A percentile compares a stretch with the other conserved stretches of the same genome.
Conservation (phyloP, 345 rosid genomes). For the Eucalyptus marginata region DNA sequence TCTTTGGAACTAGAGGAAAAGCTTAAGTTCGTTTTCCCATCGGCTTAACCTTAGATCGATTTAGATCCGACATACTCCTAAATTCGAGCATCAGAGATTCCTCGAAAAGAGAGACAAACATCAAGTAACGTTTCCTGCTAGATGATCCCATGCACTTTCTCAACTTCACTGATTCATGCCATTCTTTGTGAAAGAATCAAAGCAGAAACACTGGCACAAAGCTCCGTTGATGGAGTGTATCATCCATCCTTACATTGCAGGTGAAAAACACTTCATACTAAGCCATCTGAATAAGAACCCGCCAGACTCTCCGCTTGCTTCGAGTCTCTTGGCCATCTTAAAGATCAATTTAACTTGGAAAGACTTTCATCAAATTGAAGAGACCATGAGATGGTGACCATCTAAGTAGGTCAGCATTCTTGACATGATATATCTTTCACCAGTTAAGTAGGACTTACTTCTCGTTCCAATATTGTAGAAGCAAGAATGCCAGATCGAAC, state of each 20-base stretch:
- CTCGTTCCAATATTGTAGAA: background rate
- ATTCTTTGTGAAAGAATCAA: background rate
- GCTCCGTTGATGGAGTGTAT: background rate
- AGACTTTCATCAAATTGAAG: background rate
- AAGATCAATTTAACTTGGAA: background rate
- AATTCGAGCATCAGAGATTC: background rate
- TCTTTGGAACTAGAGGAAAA: background rate
- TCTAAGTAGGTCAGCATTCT: background rate
- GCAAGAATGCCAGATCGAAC: background rate
- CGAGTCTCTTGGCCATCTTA: background rate
- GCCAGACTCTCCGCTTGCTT: background rate
- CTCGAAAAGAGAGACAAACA: background rate
- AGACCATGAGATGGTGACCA: background rate
- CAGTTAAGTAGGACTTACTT: background rate
- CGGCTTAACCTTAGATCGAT: background rate
- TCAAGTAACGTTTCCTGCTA: background rate
- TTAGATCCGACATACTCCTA: background rate
- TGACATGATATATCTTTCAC: background rate
- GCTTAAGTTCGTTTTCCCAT: background rate
- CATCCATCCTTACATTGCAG: background rate
- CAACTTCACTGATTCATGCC: background rate
- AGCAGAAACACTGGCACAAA: background rate
- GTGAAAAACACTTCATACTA: background rate
- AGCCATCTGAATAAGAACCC: background rate
- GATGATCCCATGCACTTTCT: background rate